Base-by-base conservation (phyloP, 1,284 basidiomycete species). In the Tranzscheliella williamsii region DNA sequence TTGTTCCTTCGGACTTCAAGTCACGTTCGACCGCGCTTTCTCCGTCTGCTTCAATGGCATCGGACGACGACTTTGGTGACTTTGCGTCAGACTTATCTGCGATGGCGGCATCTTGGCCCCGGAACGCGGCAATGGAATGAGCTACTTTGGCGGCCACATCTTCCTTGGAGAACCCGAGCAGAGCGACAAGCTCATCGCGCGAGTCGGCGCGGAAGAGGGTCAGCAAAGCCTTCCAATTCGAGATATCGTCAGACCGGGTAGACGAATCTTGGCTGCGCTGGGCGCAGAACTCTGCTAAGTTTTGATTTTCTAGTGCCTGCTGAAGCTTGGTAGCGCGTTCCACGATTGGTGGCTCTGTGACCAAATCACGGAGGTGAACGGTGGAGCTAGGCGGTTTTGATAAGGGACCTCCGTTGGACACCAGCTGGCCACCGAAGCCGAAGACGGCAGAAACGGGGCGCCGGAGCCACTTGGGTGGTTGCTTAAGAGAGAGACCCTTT, bases 401-500 rank as follows among this genome's bases (percentile, higher is more conserved):
- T 12, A 53, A 44, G 17, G 68, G 44, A 12, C 65, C 61, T 1
- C 85, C 84, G 17, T 90, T 57, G 17, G 67, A 71, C 31, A 80
- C 85, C 16, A 98, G 83, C 69, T 89, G 86, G 34, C 94, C 94
- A 13, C 93, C 91, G 69, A 94, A 98, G 1, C 93, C 94, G 70
- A 96, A 98, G 1, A 90, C 86, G 36, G 83, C 85, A 1, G 87
- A 87, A 0, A 85, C 82, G 2, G 94, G 91, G 18, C 91, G 84
- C 31, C 89, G 86, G 31, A 97, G 85, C 95, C 95, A 97, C 76
- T 92, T 95, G 7, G 95, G 95, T 5, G 92, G 88, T 69, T 93
- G 89, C 31, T 50, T 60, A 34, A 77, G 69, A 20, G 73, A 72
- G 27, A 75, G 39, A 21, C 67, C 73, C 72, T 57, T 75, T 64